Conservation (phyloP, 2,329 filamentous ascomycete genomes). For the Microsporum ferrugineum region DNA sequence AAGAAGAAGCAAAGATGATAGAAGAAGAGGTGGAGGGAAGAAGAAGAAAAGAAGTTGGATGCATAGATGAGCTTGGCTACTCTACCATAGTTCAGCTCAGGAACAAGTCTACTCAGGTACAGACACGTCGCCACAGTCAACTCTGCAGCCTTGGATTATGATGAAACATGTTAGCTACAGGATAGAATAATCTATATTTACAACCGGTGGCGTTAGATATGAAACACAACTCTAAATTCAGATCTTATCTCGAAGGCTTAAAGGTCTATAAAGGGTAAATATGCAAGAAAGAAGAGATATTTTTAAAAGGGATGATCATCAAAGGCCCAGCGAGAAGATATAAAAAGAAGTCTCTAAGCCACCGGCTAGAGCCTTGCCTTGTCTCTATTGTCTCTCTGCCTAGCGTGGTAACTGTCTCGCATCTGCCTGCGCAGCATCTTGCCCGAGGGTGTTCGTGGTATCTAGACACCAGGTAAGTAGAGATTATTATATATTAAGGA, state of each 20-base stretch:
- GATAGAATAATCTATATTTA: background rate
- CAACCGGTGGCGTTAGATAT: background rate
- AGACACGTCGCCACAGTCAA: background rate
- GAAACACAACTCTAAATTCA: background rate
- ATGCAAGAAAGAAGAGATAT: background rate
- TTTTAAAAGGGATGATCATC: background rate
- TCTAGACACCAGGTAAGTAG: conserved; percentile 3
- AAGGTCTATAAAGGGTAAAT: background rate
- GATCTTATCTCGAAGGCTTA: background rate
- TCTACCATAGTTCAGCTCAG: background rate
- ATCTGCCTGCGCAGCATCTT: conserved; percentile 13
- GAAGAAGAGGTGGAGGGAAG: background rate
- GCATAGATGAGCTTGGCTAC: background rate
- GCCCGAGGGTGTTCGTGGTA: conserved; percentile 11
- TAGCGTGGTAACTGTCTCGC: conserved; percentile 11
- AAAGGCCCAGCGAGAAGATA: background rate
- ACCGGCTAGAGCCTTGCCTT: conserved; percentile 7
- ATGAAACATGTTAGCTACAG: background rate
- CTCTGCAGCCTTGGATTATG: background rate
- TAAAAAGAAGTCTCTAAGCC: background rate
- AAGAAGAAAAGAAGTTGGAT: background rate
- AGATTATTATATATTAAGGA: background rate
- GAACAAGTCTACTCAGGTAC: background rate
- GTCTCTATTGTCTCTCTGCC: background rate
- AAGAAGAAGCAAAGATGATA: too few species aligned